Evolutionary conservation across 1,139 yeast genomes (phyloP).

Genomic region (Saccharomyces pastorianus): DNA sequence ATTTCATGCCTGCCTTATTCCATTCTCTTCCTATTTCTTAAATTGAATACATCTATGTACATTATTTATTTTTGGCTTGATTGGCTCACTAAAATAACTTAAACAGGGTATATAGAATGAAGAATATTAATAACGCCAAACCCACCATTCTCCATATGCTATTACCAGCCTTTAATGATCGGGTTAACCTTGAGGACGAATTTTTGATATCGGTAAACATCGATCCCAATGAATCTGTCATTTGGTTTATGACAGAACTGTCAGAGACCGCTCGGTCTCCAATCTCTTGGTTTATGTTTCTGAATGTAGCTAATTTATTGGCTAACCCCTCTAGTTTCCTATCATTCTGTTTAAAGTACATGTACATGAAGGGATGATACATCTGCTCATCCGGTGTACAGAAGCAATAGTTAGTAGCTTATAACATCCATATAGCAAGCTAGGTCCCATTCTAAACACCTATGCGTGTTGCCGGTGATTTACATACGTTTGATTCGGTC

Average conservation of each 20-base stretch:
- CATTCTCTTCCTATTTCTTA: background rate
- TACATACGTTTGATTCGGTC: constrained; percentile 35
- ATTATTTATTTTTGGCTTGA: background rate
- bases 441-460: background rate
- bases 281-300: constrained; percentile 56
- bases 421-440: background rate
- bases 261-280: constrained; percentile 53
- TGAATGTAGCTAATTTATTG: constrained; percentile 50
- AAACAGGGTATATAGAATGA: constrained; percentile 59
- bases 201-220: constrained; percentile 53
- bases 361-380: constrained; percentile 6
- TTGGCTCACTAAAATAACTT: constrained; percentile 38
- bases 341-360: constrained; percentile 39
- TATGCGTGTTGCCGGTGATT: background rate
- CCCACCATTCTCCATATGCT: constrained; percentile 51
- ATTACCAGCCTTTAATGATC: constrained; percentile 51
- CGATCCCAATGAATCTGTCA: constrained; percentile 53
- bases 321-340: constrained; percentile 51
- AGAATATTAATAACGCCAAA: constrained; percentile 50
- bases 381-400: constrained; percentile 1
- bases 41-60: background rate
- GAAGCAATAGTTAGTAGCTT: background rate
- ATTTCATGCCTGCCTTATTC: background rate
- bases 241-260: constrained; percentile 45
- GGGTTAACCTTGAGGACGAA: constrained; percentile 59